Evolutionary conservation across 306 rosid genomes (phyloP).

Genomic region (Spatholobus suberectus): DNA sequence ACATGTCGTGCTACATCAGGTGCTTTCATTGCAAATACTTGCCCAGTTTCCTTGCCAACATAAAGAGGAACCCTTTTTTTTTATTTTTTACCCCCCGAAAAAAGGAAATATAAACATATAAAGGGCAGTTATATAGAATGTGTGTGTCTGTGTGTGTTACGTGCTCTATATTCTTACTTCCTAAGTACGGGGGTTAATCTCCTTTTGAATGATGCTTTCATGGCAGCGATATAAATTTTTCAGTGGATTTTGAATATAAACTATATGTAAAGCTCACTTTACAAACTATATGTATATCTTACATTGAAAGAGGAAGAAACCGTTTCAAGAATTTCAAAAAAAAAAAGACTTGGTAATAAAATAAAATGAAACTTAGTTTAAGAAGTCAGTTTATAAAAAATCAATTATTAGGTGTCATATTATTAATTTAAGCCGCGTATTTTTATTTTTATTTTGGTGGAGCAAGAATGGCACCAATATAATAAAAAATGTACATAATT

Average conservation of each 20-base stretch:
- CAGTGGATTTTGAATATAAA: not conserved
- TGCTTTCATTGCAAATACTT: conserved; percentile 20
- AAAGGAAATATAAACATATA: not conserved
- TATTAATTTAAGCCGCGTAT: too few relatives aligned
- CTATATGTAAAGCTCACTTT: not conserved
- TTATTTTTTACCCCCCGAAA: not conserved
- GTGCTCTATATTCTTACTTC: not conserved
- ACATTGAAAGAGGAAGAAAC: too few relatives aligned
- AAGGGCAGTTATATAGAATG: not conserved
- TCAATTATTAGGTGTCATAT: too few relatives aligned
- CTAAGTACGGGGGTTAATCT: not conserved
- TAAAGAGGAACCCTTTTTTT: not conserved
- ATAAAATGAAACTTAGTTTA: too few relatives aligned
- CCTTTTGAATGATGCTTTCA: not conserved
- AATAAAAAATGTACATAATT: too few relatives aligned
- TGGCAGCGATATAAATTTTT: not conserved
- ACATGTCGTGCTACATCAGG: not conserved
- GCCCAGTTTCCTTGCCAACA: not conserved
- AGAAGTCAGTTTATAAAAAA: too few relatives aligned
- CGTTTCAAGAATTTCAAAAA: too few relatives aligned
- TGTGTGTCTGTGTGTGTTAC: not conserved
- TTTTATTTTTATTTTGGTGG: too few relatives aligned
- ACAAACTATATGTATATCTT: too few relatives aligned
- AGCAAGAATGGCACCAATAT: too few relatives aligned
- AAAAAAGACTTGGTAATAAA: too few relatives aligned